Evolutionary conservation across 2,329 filamentous ascomycete species (phyloP).

Genomic region (Fusarium torulosum): DNA sequence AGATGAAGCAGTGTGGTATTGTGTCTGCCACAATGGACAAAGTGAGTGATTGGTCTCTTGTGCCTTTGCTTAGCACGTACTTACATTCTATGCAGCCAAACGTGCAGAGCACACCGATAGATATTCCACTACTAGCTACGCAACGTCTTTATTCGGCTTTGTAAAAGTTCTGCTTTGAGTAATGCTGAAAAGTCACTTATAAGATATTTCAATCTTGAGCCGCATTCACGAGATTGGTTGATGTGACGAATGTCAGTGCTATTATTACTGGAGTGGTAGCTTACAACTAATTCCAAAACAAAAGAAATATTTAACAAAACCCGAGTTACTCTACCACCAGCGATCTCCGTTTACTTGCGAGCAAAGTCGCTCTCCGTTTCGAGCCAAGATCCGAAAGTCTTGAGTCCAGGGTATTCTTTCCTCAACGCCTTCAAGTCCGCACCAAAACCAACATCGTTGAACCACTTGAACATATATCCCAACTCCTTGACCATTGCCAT

Average conservation of each 20-base stretch:
- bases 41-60: background rate
- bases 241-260: background rate
- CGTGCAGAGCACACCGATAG: background rate
- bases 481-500: conserved; percentile 28
- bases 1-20: conserved; percentile 18
- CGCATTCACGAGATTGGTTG: too few relatives aligned
- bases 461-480: conserved; percentile 32
- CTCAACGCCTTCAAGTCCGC: conserved; percentile 16
- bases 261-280: background rate
- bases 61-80: background rate
- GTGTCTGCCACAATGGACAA: conserved; percentile 7
- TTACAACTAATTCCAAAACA: background rate
- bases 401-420: conserved; percentile 17
- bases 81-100: background rate
- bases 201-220: background rate
- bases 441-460: conserved; percentile 20
- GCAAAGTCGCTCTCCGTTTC: conserved; percentile 25
- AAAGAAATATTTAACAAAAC: background rate
- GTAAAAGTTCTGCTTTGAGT: background rate
- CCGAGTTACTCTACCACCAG: background rate
- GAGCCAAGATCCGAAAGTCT: conserved; percentile 15
- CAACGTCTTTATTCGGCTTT: conserved; percentile 8
- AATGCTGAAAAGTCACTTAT: background rate
- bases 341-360: background rate
- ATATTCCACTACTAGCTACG: conserved; percentile 20